These are phyloP conservation scores for Triadica sebifera DNA, from an alignment of 345 rosid genomes.

Conservation along the genomic window DNA sequence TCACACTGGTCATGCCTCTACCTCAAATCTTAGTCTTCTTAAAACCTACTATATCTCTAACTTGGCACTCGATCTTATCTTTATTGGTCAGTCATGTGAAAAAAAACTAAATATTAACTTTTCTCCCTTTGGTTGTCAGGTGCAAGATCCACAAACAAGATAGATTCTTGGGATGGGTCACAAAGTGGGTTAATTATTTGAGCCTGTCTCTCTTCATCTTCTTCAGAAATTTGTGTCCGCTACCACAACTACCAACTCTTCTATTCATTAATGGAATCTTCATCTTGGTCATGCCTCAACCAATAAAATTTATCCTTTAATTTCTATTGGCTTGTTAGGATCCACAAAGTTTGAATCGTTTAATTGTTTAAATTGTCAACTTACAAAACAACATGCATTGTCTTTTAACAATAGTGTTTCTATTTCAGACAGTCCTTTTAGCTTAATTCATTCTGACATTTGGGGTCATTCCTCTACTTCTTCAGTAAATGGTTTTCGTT, in stretches of 20 bases:
- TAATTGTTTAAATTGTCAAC: not conserved
- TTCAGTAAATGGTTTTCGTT: not conserved
- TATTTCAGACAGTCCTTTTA: too few relatives aligned
- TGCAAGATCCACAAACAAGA: not conserved
- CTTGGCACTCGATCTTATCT: constrained; percentile 4
- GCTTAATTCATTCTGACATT: too few relatives aligned
- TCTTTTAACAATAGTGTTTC: too few relatives aligned
- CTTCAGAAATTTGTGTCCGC: too few relatives aligned
- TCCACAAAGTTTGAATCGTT: not conserved
- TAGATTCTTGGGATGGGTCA: constrained; percentile 12
- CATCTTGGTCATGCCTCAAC: constrained; percentile 7
- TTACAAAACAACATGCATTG: too few relatives aligned
- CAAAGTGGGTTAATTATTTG: not conserved
- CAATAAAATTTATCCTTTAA: not conserved
- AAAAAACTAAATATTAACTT: not conserved
- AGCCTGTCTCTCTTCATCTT: not conserved
- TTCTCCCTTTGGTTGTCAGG: not conserved
- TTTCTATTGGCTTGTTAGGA: constrained; percentile 6
- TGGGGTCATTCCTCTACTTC: not conserved
- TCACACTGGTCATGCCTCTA: too few relatives aligned
- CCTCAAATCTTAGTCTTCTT: too few relatives aligned
- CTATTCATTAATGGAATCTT: not conserved
- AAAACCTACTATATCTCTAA: not conserved
- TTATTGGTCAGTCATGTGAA: constrained; percentile 12
- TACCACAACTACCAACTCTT: too few relatives aligned